These are phyloP conservation scores for Clitopilus passeckerianus DNA, from an alignment of 768 basidiomycete genomes.

Conservation along the genomic window DNA sequence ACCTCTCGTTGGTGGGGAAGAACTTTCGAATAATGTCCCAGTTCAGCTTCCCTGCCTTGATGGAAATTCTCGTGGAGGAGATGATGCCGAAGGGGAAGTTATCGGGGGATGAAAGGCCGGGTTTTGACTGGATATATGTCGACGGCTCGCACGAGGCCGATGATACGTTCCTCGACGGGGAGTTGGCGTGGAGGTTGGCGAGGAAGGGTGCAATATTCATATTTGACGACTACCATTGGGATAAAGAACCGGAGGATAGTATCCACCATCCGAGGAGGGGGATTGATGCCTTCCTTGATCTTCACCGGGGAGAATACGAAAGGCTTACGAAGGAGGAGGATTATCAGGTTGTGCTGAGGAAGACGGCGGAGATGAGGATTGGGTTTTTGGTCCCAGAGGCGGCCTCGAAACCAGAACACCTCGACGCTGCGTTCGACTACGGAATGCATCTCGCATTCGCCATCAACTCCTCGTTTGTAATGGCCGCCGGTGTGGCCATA, in stretches of 20 bases:
- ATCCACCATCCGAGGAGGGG: constrained; percentile 51
- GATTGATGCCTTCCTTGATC: constrained; percentile 47
- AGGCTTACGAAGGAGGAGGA: constrained; percentile 25
- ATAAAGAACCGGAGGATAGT: constrained; percentile 39
- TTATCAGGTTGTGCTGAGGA: constrained; percentile 52
- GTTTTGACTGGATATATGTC: constrained; percentile 57
- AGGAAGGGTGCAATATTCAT: constrained; percentile 45
- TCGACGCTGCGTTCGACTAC: constrained; percentile 28
- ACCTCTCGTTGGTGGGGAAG: constrained; percentile 39
- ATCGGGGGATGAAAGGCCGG: constrained; percentile 18
- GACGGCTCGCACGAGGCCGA: constrained; percentile 58
- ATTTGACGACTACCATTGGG: constrained; percentile 58
- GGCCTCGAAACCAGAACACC: not conserved
- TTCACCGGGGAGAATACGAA: constrained; percentile 46
- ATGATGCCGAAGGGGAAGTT: too few relatives aligned
- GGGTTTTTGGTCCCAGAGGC: constrained; percentile 33
- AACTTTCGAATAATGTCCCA: constrained; percentile 39
- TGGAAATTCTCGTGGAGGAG: constrained; percentile 42
- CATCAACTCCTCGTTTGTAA: constrained; percentile 37
- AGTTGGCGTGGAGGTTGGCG: constrained; percentile 52
- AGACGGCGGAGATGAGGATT: constrained; percentile 46
- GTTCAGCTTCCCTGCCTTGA: constrained; percentile 51
- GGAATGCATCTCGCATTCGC: constrained; percentile 43
- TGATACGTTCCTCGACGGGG: constrained; percentile 58
- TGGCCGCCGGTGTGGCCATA: constrained; percentile 44